Percentiles rank a stretch among this genome's conserved stretches.
These are phyloP conservation scores for Venturia aucupariae DNA, from an alignment of 2,329 filamentous ascomycete genomes.

Conservation along the genomic window DNA sequence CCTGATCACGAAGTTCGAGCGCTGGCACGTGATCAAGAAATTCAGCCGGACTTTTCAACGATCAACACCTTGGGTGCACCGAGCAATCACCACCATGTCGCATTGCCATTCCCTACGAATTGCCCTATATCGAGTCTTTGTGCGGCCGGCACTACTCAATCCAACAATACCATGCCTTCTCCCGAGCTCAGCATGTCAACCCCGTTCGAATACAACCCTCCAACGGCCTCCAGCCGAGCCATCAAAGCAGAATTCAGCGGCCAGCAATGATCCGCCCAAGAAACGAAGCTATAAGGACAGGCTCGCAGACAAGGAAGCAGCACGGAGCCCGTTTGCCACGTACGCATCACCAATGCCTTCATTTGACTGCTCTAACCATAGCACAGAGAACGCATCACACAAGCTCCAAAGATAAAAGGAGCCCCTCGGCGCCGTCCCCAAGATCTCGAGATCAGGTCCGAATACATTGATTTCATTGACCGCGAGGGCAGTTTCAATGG, in stretches of 20 bases:
- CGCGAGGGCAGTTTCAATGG: neutral
- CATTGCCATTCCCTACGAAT: constrained; percentile 10
- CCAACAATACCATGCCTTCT: neutral
- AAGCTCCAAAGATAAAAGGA: constrained; percentile 2
- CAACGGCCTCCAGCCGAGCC: neutral
- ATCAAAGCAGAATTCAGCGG: neutral
- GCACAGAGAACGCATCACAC: neutral
- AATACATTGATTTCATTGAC: constrained; percentile 9
- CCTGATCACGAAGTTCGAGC: neutral
- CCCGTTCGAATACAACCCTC: neutral
- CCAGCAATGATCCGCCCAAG: neutral
- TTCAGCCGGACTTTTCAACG: neutral
- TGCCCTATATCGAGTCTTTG: constrained; percentile 10
- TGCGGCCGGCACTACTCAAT: neutral
- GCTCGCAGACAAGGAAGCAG: neutral
- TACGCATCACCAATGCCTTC: neutral
- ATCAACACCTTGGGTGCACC: neutral
- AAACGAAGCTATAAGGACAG: constrained; percentile 10
- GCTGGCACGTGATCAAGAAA: neutral
- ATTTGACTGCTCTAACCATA: neutral
- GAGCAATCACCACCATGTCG: constrained; percentile 1
- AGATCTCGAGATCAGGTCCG: constrained; percentile 8
- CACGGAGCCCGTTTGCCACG: neutral
- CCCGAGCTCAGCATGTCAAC: neutral
- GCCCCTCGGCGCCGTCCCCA: neutral